Percentiles rank a stretch among this genome's conserved stretches.
Conservation (phyloP, 208 protist genomes). For the Crithidia sp. region DNA sequence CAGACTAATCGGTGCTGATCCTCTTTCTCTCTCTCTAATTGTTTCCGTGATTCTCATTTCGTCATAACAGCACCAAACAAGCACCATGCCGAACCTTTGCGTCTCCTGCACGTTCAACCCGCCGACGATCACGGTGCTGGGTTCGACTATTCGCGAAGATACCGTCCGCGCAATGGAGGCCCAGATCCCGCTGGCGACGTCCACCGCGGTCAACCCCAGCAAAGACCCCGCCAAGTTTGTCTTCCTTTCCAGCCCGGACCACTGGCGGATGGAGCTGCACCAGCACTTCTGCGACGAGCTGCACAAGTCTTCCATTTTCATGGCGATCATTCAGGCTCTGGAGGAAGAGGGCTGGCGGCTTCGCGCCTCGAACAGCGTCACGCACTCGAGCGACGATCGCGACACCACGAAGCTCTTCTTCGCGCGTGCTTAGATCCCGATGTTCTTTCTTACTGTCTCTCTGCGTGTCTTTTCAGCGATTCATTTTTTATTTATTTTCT, state of each 20-base stretch:
- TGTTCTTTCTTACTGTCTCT: neutral
- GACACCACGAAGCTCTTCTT: constrained; percentile 91
- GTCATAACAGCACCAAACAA: neutral
- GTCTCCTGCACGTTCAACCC: constrained; percentile 92
- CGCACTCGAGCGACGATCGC: constrained; percentile 44
- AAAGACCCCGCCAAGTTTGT: constrained; percentile 81
- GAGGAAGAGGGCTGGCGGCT: constrained; percentile 89
- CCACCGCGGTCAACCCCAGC: constrained; percentile 70
- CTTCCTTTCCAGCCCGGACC: constrained; percentile 76
- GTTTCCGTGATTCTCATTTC: neutral
- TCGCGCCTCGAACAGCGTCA: constrained; percentile 70
- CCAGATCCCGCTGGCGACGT: constrained; percentile 70
- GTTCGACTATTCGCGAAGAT: constrained; percentile 87
- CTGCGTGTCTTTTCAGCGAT: neutral
- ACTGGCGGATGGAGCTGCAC: constrained; percentile 89
- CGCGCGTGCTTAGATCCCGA: constrained; percentile 42
- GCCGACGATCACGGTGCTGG: constrained; percentile 86
- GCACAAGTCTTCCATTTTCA: constrained; percentile 81
- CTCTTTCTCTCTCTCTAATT: constrained; percentile 7
- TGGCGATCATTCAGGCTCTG: constrained; percentile 78
- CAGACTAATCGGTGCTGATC: neutral
- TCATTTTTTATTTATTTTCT: constrained; percentile 11
- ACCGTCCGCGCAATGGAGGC: constrained; percentile 85
- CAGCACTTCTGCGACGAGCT: constrained; percentile 94
- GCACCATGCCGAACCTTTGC: constrained; percentile 90